These are phyloP conservation scores for Eucalyptus tenuipes DNA, from an alignment of 345 rosid species.

Conservation along the genomic window DNA sequence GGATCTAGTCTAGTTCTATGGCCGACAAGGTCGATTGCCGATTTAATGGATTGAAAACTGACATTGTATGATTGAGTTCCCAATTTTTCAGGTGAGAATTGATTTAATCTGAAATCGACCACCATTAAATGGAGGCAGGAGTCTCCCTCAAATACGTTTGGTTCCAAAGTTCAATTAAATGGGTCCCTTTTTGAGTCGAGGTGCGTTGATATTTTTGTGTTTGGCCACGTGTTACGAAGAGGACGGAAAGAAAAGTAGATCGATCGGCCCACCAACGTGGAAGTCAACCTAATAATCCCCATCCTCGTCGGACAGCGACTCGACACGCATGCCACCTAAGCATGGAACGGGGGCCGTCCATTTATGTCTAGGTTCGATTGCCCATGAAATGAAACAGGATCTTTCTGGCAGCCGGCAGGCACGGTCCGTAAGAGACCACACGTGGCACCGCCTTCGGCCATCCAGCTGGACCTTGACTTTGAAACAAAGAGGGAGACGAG, in stretches of 20 bases:
- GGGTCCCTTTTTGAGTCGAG: background rate
- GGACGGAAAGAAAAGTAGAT: background rate
- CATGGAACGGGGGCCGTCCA: background rate
- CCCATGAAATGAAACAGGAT: background rate
- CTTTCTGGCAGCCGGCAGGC: background rate
- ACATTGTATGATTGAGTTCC: background rate
- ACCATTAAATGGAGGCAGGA: background rate
- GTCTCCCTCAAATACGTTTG: background rate
- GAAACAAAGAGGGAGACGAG: background rate
- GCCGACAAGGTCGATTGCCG: background rate
- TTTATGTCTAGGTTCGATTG: background rate
- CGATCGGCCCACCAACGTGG: background rate
- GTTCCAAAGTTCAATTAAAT: background rate
- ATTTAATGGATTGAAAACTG: background rate
- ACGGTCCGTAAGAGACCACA: background rate
- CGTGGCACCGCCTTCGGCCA: background rate
- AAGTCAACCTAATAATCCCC: background rate
- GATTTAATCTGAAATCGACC: accelerated
- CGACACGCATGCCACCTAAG: background rate
- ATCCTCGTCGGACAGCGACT: background rate
- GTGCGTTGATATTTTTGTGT: background rate
- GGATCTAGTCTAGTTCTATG: background rate
- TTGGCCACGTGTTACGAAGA: background rate
- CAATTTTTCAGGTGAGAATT: background rate
- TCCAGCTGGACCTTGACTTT: background rate